Evolutionary conservation across 1,284 basidiomycete genomes (phyloP), one percentile per base, ranked within the genome.

Genomic region (Puccinia brachypodii): DNA sequence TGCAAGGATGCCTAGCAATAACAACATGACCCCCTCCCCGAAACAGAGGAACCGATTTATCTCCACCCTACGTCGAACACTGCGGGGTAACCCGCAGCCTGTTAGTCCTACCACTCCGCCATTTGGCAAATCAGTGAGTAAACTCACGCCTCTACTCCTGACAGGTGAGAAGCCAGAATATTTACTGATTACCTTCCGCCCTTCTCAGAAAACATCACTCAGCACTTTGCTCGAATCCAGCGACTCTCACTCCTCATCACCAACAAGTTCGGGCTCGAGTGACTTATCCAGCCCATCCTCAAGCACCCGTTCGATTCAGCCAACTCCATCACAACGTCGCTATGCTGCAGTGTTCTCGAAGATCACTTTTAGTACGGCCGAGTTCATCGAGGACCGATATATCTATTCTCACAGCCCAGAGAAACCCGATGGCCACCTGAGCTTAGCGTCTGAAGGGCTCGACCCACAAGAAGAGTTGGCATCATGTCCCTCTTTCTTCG

Each of bases 371-470:
- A 56, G 72, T 28, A 58, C 72, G 1, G 36, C 47, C 2, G 53
- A 74, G 25, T 74, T 56, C 31, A 58, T 74, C n/a, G 72, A 74
- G 53, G 72, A 74, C 28, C 50, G 72, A 22, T 56, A 74, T 19
- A 33, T 74, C 22, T 74, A 74, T 58, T 74, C 72, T 22, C 44
- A 74, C 2, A 74, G 53, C 44, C 72, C 71, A 8, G 31, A 16
- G 28, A 71, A 71, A 42, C 28, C 68, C 25, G 47, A 50, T 0
- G 25, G 13, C 19, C 69, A 42, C 6, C 13, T 33, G 14, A 50
- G 19, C 22, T 8, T 47, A n/a, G 25, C 28, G 33, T 28, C 25
- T 3, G 38, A 19, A 38, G 62, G 38, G 33, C 8, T 8, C 22
- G 38, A 16, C 7, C 8, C 38, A 3, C 25, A 31, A 53, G 42